Evolutionary conservation across 1,284 basidiomycete species (phyloP).

Genomic region (Vanrija sp.): DNA sequence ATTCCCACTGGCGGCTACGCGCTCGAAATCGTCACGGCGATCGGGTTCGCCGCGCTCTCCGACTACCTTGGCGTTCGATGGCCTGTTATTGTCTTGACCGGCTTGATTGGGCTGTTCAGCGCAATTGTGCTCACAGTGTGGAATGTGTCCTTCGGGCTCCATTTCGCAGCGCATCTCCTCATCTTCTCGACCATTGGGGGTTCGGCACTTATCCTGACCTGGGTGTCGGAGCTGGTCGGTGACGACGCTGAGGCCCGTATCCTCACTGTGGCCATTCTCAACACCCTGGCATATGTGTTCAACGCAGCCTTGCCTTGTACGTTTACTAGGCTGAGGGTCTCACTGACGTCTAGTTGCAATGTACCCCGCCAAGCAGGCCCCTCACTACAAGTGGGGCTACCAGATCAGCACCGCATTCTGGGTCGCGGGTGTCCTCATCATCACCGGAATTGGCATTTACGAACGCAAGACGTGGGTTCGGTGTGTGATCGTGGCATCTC

Average conservation of each 20-base stretch:
- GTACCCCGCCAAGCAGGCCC: conserved; percentile 8
- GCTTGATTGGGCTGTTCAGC: too few species aligned
- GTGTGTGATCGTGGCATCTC: too few species aligned
- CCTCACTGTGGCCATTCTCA: background rate
- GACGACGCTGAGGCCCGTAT: conserved; percentile 8
- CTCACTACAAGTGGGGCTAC: conserved; percentile 11
- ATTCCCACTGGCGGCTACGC: conserved; percentile 12
- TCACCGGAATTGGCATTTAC: too few species aligned
- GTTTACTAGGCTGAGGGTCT: background rate
- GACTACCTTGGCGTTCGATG: too few species aligned
- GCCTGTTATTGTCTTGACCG: too few species aligned
- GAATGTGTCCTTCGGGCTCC: background rate
- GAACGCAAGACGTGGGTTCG: too few species aligned
- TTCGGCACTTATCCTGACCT: conserved; percentile 3
- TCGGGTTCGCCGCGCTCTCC: background rate
- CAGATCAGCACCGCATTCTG: conserved; percentile 7
- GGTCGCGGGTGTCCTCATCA: too few species aligned
- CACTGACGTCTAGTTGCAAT: conserved; percentile 6
- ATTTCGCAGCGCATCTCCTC: conserved; percentile 3
- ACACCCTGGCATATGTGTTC: background rate
- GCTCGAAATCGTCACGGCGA: conserved; percentile 5
- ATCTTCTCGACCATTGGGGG: conserved; percentile 8
- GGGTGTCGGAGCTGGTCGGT: conserved; percentile 8
- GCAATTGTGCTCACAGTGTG: too few species aligned
- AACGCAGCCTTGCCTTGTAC: conserved; percentile 6